Evolutionary conservation across 805 yeast species (phyloP).

Genomic region (Wickerhamiella hasegawae): DNA sequence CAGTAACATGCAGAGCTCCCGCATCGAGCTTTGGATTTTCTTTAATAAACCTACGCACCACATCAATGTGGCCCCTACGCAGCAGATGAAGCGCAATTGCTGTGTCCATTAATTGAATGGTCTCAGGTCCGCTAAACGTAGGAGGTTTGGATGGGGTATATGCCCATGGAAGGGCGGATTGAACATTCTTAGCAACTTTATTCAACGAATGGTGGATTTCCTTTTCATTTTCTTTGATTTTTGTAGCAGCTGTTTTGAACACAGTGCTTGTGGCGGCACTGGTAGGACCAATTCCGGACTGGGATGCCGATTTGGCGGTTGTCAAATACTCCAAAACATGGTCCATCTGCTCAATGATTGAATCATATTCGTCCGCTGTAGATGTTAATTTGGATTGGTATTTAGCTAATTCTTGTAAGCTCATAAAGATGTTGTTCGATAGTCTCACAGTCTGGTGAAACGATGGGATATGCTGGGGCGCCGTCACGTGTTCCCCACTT

Average conservation of each 20-base stretch:
- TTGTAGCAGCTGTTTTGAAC: neutral
- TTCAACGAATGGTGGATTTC: constrained; percentile 17
- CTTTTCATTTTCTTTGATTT: constrained; percentile 14
- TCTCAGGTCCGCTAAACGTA: neutral
- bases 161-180: constrained; percentile 16
- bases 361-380: neutral
- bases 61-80: constrained; percentile 30
- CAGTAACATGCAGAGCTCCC: constrained; percentile 17
- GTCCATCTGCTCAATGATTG: neutral
- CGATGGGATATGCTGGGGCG: too few relatives aligned
- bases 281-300: too few relatives aligned
- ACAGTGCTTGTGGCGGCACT: too few relatives aligned
- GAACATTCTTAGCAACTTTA: constrained; percentile 15
- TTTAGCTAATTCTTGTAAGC: too few relatives aligned
- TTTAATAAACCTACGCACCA: constrained; percentile 20
- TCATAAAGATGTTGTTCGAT: too few relatives aligned
- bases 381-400: too few relatives aligned
- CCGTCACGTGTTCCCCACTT: too few relatives aligned
- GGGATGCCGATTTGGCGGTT: too few relatives aligned
- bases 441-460: too few relatives aligned
- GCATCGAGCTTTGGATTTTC: constrained; percentile 12
- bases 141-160: constrained; percentile 17
- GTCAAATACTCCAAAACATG: neutral
- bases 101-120: constrained; percentile 10
- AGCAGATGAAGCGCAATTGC: constrained; percentile 33